Percentiles rank a stretch among this genome's conserved stretches.
Evolutionary conservation across 352 stramenopile species (phyloP).

Genomic region (Elongisporangium senticosum): DNA sequence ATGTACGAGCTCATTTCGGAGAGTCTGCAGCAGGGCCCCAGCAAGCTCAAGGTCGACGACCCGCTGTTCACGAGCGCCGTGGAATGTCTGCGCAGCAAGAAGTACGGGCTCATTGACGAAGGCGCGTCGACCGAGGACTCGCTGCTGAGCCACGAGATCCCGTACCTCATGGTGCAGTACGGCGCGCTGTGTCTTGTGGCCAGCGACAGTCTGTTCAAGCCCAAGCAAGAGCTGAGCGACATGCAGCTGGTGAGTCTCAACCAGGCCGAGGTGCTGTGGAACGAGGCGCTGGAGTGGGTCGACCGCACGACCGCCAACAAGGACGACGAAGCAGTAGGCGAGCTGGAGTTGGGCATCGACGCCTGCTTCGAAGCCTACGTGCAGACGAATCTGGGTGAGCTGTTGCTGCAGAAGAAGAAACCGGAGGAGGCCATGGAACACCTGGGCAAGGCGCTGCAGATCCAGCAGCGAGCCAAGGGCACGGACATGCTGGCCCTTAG

Average conservation of each 20-base stretch:
- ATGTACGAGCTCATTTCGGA: conserved; percentile 64
- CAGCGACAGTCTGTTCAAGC: conserved; percentile 26
- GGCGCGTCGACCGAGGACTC: conserved; percentile 30
- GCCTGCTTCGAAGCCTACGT: conserved; percentile 61
- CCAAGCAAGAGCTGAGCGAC: conserved; percentile 28
- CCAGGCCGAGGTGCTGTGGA: conserved; percentile 64
- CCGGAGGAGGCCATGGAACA: conserved; percentile 64
- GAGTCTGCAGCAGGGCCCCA: conserved; percentile 33
- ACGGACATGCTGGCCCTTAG: conserved; percentile 49
- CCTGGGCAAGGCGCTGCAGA: conserved; percentile 59
- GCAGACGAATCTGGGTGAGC: conserved; percentile 63
- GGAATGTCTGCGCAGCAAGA: conserved; percentile 55
- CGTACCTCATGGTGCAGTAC: conserved; percentile 69
- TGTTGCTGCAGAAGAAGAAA: conserved; percentile 52
- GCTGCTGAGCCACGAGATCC: conserved; percentile 56
- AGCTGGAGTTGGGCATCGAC: conserved; percentile 37
- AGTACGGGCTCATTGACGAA: conserved; percentile 38
- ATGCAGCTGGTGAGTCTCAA: conserved; percentile 41
- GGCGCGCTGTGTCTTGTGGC: conserved; percentile 47
- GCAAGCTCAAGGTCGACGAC: conserved; percentile 39
- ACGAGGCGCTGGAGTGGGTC: conserved; percentile 59
- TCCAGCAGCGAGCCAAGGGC: conserved; percentile 44
- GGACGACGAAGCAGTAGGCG: conserved; percentile 19
- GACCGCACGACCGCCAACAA: conserved; percentile 38
- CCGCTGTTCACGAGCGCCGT: conserved; percentile 53